Conservation (phyloP, 371 early-diverging fungal species). For the Amoeboaphelidium protococcarum region DNA sequence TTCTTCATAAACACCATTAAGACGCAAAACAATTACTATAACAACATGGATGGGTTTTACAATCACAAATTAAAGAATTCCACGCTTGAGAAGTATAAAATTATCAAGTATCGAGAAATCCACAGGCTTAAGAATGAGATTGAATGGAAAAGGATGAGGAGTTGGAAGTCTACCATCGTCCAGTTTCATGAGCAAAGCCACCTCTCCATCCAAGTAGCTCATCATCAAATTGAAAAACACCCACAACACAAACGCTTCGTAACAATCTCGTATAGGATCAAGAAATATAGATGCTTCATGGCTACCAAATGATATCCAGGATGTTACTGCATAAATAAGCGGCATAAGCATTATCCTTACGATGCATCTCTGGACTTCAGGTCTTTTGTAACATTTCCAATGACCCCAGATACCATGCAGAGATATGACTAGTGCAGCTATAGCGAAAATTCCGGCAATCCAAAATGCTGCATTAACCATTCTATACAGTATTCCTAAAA, state of each 20-base stretch:
- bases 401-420: conserved; percentile 47
- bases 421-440: conserved; percentile 35
- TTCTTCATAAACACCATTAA: conserved; percentile 42
- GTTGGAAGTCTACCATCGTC: conserved; percentile 17
- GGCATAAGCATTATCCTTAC: conserved; percentile 63
- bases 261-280: conserved; percentile 73
- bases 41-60: conserved; percentile 58
- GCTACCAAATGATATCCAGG: conserved; percentile 45
- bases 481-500: no score
- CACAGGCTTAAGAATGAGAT: conserved; percentile 39
- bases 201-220: conserved; percentile 73
- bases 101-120: background rate
- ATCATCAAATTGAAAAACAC: conserved; percentile 70
- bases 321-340: conserved; percentile 66
- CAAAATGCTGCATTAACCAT: no score
- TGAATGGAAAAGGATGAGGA: conserved; percentile 57
- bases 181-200: background rate
- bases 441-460: conserved; percentile 17
- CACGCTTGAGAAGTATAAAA: conserved; percentile 15
- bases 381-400: conserved; percentile 67
- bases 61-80: conserved; percentile 75
- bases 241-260: conserved; percentile 91
- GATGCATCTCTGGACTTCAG: conserved; percentile 34
- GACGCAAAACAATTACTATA: conserved; percentile 48
- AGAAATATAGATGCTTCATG: conserved; percentile 44